Percentiles rank a stretch among this genome's conserved stretches.
phyloP scores from a whole-genome alignment of 306 rosid genomes.

The Senna tora region DNA sequence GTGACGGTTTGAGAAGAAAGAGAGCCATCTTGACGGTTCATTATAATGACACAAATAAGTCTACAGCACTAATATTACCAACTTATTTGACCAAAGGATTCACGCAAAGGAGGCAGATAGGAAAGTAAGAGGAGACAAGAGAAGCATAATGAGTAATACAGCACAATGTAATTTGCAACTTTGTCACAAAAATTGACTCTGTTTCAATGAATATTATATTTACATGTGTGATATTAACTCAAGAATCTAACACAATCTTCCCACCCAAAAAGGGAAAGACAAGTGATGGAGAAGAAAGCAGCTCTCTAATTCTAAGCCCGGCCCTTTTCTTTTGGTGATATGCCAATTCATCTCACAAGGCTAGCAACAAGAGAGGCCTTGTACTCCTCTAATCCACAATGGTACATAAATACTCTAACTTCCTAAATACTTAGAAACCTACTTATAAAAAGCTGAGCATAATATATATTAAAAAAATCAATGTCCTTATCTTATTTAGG shows the following conservation, averaged over 20 bases:
- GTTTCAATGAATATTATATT: conserved; percentile 47
- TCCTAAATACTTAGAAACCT: neutral
- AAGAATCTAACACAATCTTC: conserved; percentile 40
- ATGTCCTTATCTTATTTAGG: neutral
- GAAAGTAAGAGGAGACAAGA: conserved; percentile 30
- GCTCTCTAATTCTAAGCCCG: conserved; percentile 20
- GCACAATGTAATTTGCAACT: conserved; percentile 28
- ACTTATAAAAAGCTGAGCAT: neutral
- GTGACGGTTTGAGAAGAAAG: conserved; percentile 24
- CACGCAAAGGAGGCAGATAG: conserved; percentile 42
- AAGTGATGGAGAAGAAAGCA: conserved; percentile 8
- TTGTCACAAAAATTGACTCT: conserved; percentile 51
- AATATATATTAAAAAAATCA: neutral
- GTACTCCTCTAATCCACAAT: neutral
- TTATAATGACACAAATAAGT: neutral
- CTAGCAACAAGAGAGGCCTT: neutral
- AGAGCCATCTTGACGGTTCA: neutral
- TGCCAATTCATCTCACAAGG: too few relatives aligned
- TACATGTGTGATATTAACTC: conserved; percentile 51
- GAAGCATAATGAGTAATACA: conserved; percentile 31
- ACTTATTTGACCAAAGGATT: conserved; percentile 43
- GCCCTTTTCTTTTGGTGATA: neutral
- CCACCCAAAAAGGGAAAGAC: conserved; percentile 39
- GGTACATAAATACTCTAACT: neutral
- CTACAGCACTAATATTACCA: conserved; percentile 27